Conservation (phyloP, 2,329 filamentous ascomycete species). For the Neopestalotiopsis sp. region DNA sequence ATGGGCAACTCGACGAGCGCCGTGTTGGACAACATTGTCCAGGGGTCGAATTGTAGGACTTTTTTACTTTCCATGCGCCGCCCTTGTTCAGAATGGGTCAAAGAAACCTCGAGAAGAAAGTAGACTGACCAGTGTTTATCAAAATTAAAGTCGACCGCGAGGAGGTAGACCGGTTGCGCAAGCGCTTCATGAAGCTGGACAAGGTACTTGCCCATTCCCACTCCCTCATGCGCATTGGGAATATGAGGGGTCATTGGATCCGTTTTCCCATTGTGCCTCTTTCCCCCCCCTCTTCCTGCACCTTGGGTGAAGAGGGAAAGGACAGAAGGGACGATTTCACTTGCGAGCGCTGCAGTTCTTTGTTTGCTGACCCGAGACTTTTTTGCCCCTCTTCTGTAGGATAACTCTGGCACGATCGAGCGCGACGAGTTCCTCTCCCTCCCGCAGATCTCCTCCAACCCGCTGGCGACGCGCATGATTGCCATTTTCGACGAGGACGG, state of each 20-base stretch:
- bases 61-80: constrained; percentile 15
- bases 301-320: not conserved
- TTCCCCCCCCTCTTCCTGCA: not conserved
- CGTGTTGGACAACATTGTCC: constrained; percentile 94
- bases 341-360: not conserved
- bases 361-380: constrained; percentile 3
- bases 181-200: constrained; percentile 99
- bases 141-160: constrained; percentile 81
- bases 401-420: constrained; percentile 98
- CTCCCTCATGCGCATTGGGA: not conserved
- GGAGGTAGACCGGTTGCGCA: constrained; percentile 92
- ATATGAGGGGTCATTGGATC: too few species aligned
- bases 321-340: not conserved
- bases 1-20: constrained; percentile 75
- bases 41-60: constrained; percentile 88
- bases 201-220: constrained; percentile 66
- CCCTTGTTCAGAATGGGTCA: not conserved
- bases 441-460: constrained; percentile 97
- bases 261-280: not conserved
- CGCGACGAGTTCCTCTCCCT: constrained; percentile 97
- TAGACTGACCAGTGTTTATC: constrained; percentile 19
- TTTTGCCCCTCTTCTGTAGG: constrained; percentile 55
- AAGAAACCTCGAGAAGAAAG: constrained; percentile 18
- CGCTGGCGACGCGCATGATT: constrained; percentile 97
- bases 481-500: constrained; percentile 99